Base-by-base conservation (phyloP, 2,329 filamentous ascomycete species). In the Boeremia lycopersici region DNA sequence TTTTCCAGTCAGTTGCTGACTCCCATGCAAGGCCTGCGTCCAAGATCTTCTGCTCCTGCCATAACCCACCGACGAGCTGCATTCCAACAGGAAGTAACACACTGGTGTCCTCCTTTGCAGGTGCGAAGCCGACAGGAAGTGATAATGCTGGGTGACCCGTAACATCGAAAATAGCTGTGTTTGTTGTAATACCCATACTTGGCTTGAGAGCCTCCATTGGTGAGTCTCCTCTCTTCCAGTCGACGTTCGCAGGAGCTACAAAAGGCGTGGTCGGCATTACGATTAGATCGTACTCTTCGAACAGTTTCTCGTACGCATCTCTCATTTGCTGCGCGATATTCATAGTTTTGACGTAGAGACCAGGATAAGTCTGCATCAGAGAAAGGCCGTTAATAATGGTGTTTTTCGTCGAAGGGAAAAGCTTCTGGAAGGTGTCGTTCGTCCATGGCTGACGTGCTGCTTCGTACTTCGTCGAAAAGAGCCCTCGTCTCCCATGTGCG, bases 391-490 rank as follows among this genome's bases (percentile, higher is more conserved):
- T 76, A 29, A 79, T 72, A 2, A 79, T 62, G 1, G 78, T 80
- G 55, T 82, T 82, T 48, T 81, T 81, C 0, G 81, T 68, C 0
- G 67, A 68, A 0, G 74, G 80, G 60, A 81, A 81, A 78, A 72
- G 1, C 74, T 78, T 74, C 78, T 79, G 0, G 78, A 78, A 4
- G 81, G 75, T 35, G 6, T 52, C 42, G 15, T 30, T 52, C 1
- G 49, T 52, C 49, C 49, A 52, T 8, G 49, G 49, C 23, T 46
- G 35, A 9, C 49, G 49, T 23, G 42, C 36, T n/a, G 35, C 42
- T 17, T 52, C 49, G 35, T 52, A 52, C 7, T 33, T 28, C 8
- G 36, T 35, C n/a, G 17, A 82, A 73, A 3, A 78, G 73, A 5
- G 76, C 0, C 79, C 79, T 29, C 82, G 71, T 30, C 82, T 72